Base-by-base conservation (phyloP, 2,329 filamentous ascomycete genomes). In the Kalmusia sp. region DNA sequence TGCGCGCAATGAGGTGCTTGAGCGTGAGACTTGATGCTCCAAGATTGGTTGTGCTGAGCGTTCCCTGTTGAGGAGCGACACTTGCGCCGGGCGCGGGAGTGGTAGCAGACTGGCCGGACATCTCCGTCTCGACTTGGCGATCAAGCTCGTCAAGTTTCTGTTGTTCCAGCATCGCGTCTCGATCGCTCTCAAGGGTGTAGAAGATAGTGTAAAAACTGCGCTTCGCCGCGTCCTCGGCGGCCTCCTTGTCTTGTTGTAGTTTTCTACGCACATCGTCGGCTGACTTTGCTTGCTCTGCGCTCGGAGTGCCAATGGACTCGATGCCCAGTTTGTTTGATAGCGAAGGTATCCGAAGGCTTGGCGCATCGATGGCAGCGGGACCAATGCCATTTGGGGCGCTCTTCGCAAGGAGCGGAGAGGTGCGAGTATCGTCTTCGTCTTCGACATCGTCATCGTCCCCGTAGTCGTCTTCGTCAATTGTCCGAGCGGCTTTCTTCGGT, bases 81-180 rank as follows among this genome's bases (percentile, higher is more conserved):
- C 65, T 67, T 37, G 81, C 81, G 59, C 78, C 79, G 54, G 78
- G 79, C 67, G 87, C 84, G 48, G 77, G 77, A 43, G 75, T 73
- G 47, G 64, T 72, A 7, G 70, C 74, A n/a, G 72, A 59, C 9
- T 83, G 79, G 27, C 83, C 82, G 25, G 93, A 92, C 82, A 96
- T 95, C 76, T 99, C 95, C 12, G 93, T 93, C 74, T 98, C 93
- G 8, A 98, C 89, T 72, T 96, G 92, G 71, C 96, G 90, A 73
- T 99, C 95, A 1, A 96, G 92, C 73, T 98, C 95, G 70, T 99
- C 95, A 22, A 99, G 83, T 74, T 93, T 92, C 74, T 98, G 92
- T 76, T 99, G 95, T 74, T 99, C 95, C 52, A 98, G 78, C 95
- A 99, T 98, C 43, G 95, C 95, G 65, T 93, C 92, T 50, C 91